Base-by-base conservation (phyloP, 1,284 basidiomycete species). In the Pseudozyma hubeiensis region DNA sequence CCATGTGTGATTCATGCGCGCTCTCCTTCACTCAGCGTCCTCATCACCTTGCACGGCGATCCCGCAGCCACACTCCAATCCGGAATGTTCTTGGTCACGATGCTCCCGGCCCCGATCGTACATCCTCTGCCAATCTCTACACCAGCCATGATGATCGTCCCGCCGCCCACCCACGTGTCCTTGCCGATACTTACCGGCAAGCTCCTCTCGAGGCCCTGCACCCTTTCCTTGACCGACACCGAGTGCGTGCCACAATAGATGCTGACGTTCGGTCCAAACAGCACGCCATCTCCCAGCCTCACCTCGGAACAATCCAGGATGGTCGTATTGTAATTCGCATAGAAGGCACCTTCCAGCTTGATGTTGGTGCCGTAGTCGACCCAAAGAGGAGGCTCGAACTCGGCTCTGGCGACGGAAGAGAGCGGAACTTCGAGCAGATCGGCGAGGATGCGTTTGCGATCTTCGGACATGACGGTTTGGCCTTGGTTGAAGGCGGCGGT, bases 121-220 rank as follows among this genome's bases (percentile, higher is more conserved):
- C 67, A 73, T 0, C 87, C 87, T 14, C 84, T 63, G 0, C 87
- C 87, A n/a, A 88, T 86, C 3, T 78, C 87, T 1, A 88, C 86
- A 3, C 86, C 86, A 0, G 86, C 84, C 34, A 85, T 75, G 46
- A 88, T 84, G 35, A 84, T 84, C 4, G 80, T 86, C n/a, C 83
- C 84, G 0, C 86, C 87, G 3, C 87, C 87, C 29, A 80, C 50
- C 80, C 80, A 81, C 8, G 64, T 64, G 49, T 81, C 66, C 16
- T 33, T 49, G 0, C 80, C 80, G 11, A 81, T 79, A 29, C 35
- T 59, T 17, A 81, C 70, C 11, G 80, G 77, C 19, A 80, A 46
- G 45, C 74, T 76, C 7, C 78, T 59, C 34, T 81, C 80, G 33
- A 70, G 29, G 5, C 77, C 77, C 35, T 68, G 30, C 52, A 69